These are phyloP conservation scores for Drechslerella coelobrocha DNA, from an alignment of 2,329 filamentous ascomycete species.

Conservation along the genomic window DNA sequence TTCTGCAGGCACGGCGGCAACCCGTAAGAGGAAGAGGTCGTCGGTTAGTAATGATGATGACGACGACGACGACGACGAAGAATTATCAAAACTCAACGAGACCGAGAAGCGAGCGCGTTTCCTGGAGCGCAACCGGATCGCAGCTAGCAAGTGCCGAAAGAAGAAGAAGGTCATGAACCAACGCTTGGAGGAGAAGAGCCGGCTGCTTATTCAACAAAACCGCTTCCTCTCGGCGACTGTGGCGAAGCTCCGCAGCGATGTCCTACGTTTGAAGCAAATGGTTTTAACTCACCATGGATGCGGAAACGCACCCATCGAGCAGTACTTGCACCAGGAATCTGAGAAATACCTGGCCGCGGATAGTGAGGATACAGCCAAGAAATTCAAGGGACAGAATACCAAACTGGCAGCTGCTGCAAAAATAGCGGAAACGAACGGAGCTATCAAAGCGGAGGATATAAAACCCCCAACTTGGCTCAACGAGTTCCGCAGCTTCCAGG, in stretches of 20 bases:
- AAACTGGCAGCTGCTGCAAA: conserved; percentile 20
- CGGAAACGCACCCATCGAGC: conserved; percentile 53
- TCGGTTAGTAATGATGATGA: conserved; percentile 16
- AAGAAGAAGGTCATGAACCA: conserved; percentile 67
- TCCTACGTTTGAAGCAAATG: conserved; percentile 56
- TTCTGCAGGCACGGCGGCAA: conserved; percentile 1
- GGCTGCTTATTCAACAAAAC: conserved; percentile 54
- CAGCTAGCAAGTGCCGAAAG: conserved; percentile 75
- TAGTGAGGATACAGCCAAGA: conserved; percentile 32
- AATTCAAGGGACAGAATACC: conserved; percentile 20
- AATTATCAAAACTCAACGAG: conserved; percentile 55
- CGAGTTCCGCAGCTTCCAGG: conserved; percentile 49
- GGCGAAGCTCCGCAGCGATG: conserved; percentile 54
- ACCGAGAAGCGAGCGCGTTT: conserved; percentile 64
- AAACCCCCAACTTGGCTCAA: conserved; percentile 40
- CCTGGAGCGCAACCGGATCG: conserved; percentile 73
- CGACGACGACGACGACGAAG: conserved; percentile 52
- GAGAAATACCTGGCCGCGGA: conserved; percentile 49
- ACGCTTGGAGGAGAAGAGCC: conserved; percentile 59
- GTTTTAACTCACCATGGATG: conserved; percentile 56
- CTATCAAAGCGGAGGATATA: conserved; percentile 27
- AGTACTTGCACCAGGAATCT: conserved; percentile 54
- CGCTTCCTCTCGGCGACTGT: conserved; percentile 53
- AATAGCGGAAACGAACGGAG: conserved; percentile 28
- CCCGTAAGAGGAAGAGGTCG: conserved; percentile 47